Conservation (phyloP, 2,329 filamentous ascomycete genomes). For the Ceratocystis colombiana region DNA sequence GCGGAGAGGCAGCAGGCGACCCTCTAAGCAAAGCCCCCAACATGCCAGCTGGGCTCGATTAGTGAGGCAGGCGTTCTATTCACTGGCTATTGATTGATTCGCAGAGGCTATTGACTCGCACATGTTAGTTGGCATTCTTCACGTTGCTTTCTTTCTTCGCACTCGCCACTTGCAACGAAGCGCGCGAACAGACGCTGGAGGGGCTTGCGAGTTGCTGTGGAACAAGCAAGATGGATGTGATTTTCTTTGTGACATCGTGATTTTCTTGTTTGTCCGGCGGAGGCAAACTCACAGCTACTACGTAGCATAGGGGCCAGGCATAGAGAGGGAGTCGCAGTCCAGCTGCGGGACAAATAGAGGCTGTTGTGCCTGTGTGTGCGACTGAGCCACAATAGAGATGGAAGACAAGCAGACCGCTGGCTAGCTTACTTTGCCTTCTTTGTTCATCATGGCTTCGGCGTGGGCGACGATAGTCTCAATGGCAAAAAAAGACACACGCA, state of each 20-base stretch:
- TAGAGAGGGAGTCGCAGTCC: neutral
- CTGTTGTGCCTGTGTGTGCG: neutral
- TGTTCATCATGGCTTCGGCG: no score
- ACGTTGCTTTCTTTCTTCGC: neutral
- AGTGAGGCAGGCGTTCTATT: neutral
- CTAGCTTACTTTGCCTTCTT: no score
- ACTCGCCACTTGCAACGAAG: constrained; percentile 1
- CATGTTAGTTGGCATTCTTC: neutral
- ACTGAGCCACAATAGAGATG: no score
- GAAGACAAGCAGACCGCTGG: no score
- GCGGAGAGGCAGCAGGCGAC: neutral
- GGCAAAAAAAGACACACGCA: no score
- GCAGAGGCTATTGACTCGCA: no score
- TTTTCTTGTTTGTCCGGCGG: neutral
- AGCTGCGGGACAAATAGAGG: neutral
- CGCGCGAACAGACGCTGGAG: neutral
- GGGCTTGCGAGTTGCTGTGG: neutral
- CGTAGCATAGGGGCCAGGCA: neutral
- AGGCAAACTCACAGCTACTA: neutral
- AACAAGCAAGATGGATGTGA: neutral
- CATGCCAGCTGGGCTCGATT: neutral
- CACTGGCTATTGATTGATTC: no score
- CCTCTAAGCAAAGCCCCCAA: constrained; percentile 6
- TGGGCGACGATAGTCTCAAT: no score
- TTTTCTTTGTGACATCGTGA: constrained; percentile 3